Evolutionary conservation across 805 yeast genomes (phyloP).

Genomic region (Lipomyces orientalis): DNA sequence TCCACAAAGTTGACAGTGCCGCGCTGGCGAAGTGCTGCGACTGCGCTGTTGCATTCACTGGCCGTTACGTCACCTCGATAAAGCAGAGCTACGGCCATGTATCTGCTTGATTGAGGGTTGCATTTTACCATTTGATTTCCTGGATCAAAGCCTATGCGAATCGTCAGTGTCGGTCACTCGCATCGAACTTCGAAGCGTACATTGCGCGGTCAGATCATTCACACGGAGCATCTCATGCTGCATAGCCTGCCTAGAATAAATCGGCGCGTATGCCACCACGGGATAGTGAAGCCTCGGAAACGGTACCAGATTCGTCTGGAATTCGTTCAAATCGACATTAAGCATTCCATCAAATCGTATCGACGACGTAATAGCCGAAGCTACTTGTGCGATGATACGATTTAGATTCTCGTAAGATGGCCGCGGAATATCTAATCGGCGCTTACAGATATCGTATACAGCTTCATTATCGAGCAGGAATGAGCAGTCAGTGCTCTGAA

Average conservation of each 20-base stretch:
- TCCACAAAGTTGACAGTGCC: conserved; percentile 97
- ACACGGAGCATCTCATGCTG: conserved; percentile 19
- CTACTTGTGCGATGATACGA: conserved; percentile 95
- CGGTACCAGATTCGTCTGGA: conserved; percentile 98
- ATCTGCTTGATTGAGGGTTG: conserved; percentile 95
- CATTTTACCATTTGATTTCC: conserved; percentile 99
- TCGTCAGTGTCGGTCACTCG: conserved; percentile 94
- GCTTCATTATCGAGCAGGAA: conserved; percentile 99
- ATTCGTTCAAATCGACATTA: conserved; percentile 96
- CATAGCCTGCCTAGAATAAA: conserved; percentile 68
- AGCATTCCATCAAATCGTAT: conserved; percentile 96
- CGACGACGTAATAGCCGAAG: conserved; percentile 96
- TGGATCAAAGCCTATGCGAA: conserved; percentile 89
- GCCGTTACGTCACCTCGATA: conserved; percentile 99
- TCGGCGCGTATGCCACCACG: conserved; percentile 96
- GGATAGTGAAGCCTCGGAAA: conserved; percentile 99
- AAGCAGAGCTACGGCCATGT: conserved; percentile 97
- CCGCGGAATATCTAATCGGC: conserved; percentile 90
- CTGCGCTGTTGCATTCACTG: conserved; percentile 96
- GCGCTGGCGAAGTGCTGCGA: conserved; percentile 89
- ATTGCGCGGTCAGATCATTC: conserved; percentile 12
- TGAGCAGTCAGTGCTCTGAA: conserved; percentile 98
- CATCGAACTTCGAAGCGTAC: conserved; percentile 90
- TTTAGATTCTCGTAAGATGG: conserved; percentile 87
- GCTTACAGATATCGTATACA: conserved; percentile 96